These are phyloP conservation scores for Paraphoma sp. DNA, from an alignment of 2,329 filamentous ascomycete species.

Conservation along the genomic window DNA sequence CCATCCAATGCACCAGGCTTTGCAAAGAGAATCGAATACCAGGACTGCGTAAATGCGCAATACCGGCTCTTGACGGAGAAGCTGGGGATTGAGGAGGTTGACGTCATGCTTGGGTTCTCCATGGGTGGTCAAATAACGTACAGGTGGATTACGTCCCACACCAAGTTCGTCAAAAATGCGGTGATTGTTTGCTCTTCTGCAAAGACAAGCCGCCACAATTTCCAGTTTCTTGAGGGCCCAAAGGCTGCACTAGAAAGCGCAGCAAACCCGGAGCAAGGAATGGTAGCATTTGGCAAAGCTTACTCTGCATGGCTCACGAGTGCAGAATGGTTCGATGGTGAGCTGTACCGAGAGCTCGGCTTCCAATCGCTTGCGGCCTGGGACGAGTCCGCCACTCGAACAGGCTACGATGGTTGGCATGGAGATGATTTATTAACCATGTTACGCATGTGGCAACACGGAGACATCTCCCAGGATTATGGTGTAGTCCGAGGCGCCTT, in stretches of 20 bases:
- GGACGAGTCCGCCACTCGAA: conserved; percentile 32
- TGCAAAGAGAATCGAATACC: conserved; percentile 53
- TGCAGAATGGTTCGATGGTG: conserved; percentile 50
- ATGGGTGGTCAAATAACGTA: conserved; percentile 64
- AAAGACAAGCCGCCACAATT: conserved; percentile 60
- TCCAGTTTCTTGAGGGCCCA: conserved; percentile 63
- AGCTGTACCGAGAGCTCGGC: conserved; percentile 45
- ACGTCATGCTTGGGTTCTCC: conserved; percentile 61
- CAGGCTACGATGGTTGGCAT: conserved; percentile 33
- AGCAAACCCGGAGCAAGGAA: conserved; percentile 45
- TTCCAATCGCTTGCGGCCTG: conserved; percentile 30
- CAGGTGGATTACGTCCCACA: conserved; percentile 59
- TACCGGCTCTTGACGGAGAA: conserved; percentile 49
- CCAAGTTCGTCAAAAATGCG: conserved; percentile 51
- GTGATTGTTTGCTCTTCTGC: conserved; percentile 61
- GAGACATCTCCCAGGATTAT: conserved; percentile 46
- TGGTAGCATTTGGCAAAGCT: conserved; percentile 46
- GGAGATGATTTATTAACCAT: conserved; percentile 48
- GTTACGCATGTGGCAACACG: conserved; percentile 52
- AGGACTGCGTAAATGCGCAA: conserved; percentile 62
- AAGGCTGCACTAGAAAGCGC: conserved; percentile 56
- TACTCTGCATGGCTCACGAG: conserved; percentile 52
- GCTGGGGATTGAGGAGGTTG: conserved; percentile 53
- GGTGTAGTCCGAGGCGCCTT: conserved; percentile 29
- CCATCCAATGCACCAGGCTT: conserved; percentile 59